phyloP scores from a whole-genome alignment of 2,329 filamentous ascomycete species.

The Exophiala phaeomuriformis region DNA sequence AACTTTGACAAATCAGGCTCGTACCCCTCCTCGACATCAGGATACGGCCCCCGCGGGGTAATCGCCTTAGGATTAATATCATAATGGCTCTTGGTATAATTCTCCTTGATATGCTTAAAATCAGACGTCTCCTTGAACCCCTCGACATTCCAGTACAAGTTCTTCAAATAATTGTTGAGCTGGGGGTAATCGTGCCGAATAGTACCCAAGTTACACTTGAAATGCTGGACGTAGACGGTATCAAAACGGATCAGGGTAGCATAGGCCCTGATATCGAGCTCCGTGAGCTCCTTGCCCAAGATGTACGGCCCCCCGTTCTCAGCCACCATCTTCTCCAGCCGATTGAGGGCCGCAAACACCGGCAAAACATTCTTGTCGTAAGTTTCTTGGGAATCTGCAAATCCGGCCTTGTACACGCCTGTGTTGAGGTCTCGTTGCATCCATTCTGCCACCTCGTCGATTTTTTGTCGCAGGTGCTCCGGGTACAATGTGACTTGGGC shows the following conservation, averaged over 20 bases:
- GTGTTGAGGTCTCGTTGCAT: conserved; percentile 51
- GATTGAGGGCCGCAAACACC: conserved; percentile 55
- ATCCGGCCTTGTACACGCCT: conserved; percentile 57
- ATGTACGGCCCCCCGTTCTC: conserved; percentile 49
- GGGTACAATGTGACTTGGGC: conserved; percentile 49
- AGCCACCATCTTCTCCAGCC: conserved; percentile 46
- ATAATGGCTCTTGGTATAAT: conserved; percentile 54
- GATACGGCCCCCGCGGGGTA: conserved; percentile 56
- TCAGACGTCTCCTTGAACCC: conserved; percentile 55
- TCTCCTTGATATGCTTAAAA: conserved; percentile 63
- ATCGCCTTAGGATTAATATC: conserved; percentile 56
- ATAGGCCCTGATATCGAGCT: conserved; percentile 53
- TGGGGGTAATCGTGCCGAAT: conserved; percentile 55
- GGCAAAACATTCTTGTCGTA: conserved; percentile 50
- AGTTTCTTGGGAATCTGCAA: conserved; percentile 47
- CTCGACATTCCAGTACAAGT: conserved; percentile 50
- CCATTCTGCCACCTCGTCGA: conserved; percentile 49
- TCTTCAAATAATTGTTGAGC: conserved; percentile 54
- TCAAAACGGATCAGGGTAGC: conserved; percentile 55
- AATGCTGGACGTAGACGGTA: conserved; percentile 57
- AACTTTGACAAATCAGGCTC: conserved; percentile 46
- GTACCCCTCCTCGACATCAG: conserved; percentile 49
- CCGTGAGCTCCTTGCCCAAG: conserved; percentile 49
- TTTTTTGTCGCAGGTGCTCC: conserved; percentile 38
- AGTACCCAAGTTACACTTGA: conserved; percentile 58